A percentile compares a stretch with the other conserved stretches of the same genome.
These are phyloP conservation scores for Metarhizium guizhouense DNA, from an alignment of 2,329 filamentous ascomycete genomes.

Conservation along the genomic window DNA sequence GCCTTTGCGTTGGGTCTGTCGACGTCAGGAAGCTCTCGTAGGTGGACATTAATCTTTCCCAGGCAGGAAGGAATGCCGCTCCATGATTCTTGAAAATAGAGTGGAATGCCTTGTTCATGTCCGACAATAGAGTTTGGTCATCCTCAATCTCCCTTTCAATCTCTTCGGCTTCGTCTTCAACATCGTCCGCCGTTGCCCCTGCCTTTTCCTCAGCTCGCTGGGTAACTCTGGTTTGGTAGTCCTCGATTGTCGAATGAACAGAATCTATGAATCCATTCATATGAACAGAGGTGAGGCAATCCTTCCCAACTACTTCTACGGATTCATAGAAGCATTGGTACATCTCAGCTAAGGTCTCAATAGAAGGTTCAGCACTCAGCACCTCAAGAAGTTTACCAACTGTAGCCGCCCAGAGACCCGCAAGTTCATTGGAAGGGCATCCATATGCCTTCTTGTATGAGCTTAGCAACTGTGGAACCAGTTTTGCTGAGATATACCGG, in stretches of 20 bases:
- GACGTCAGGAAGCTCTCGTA: constrained; percentile 81
- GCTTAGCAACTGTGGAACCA: constrained; percentile 85
- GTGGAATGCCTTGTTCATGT: constrained; percentile 99
- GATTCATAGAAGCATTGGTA: constrained; percentile 99
- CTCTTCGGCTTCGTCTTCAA: constrained; percentile 83
- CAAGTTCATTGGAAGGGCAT: constrained; percentile 66
- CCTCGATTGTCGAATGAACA: constrained; percentile 76
- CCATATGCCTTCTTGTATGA: constrained; percentile 92
- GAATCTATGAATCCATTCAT: constrained; percentile 84
- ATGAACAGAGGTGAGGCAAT: constrained; percentile 67
- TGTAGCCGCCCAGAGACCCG: constrained; percentile 74
- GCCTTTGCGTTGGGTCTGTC: constrained; percentile 77
- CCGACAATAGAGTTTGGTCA: constrained; percentile 89
- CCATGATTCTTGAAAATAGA: constrained; percentile 98
- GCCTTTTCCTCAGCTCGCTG: constrained; percentile 76
- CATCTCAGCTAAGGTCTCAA: constrained; percentile 96
- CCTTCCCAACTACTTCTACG: constrained; percentile 84
- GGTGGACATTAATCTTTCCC: constrained; percentile 76
- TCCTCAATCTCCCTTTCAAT: constrained; percentile 88
- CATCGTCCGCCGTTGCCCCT: constrained; percentile 67
- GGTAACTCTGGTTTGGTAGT: constrained; percentile 83
- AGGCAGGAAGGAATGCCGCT: constrained; percentile 71
- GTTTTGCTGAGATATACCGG: constrained; percentile 86
- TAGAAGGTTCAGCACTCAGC: constrained; percentile 83
- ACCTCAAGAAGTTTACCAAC: constrained; percentile 90